Percentiles rank a stretch among this genome's conserved stretches.
These are phyloP conservation scores for Laetiporus sulphureus DNA, from an alignment of 1,284 basidiomycete genomes.

Conservation along the genomic window DNA sequence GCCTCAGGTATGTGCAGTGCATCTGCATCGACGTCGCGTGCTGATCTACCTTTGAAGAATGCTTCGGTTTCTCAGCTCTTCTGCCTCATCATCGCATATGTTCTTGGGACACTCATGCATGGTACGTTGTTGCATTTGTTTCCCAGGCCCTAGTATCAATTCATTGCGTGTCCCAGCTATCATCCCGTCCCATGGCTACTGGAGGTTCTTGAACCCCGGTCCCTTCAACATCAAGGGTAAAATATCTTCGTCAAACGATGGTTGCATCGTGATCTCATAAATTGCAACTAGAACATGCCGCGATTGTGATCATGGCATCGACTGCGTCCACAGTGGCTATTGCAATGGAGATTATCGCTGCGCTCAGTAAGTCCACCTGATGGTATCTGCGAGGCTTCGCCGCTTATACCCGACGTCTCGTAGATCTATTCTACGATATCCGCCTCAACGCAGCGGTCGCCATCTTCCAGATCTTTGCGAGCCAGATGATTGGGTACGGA, in stretches of 20 bases:
- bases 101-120: slow-evolving; percentile 48
- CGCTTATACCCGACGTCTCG: not conserved
- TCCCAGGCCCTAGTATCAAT: slow-evolving; percentile 23
- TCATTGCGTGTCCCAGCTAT: slow-evolving; percentile 28
- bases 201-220: slow-evolving; percentile 53
- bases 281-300: slow-evolving; percentile 42
- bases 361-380: slow-evolving; percentile 39
- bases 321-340: slow-evolving; percentile 59
- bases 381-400: not conserved
- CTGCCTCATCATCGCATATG: slow-evolving; percentile 56
- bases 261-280: not conserved
- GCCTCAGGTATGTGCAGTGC: slow-evolving; percentile 28
- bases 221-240: slow-evolving; percentile 49
- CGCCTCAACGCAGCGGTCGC: slow-evolving; percentile 45
- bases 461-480: slow-evolving; percentile 52
- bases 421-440: slow-evolving; percentile 53
- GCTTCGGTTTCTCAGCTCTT: slow-evolving; percentile 47
- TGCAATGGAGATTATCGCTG: slow-evolving; percentile 61
- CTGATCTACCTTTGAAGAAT: slow-evolving; percentile 28
- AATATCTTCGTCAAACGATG: slow-evolving; percentile 30
- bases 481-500: slow-evolving; percentile 57
- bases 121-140: slow-evolving; percentile 20
- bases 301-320: slow-evolving; percentile 62
- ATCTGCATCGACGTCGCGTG: not conserved
- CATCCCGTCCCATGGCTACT: slow-evolving; percentile 41